Base-by-base conservation (phyloP, 2,329 filamentous ascomycete genomes). In the Ophiostoma montium region DNA sequence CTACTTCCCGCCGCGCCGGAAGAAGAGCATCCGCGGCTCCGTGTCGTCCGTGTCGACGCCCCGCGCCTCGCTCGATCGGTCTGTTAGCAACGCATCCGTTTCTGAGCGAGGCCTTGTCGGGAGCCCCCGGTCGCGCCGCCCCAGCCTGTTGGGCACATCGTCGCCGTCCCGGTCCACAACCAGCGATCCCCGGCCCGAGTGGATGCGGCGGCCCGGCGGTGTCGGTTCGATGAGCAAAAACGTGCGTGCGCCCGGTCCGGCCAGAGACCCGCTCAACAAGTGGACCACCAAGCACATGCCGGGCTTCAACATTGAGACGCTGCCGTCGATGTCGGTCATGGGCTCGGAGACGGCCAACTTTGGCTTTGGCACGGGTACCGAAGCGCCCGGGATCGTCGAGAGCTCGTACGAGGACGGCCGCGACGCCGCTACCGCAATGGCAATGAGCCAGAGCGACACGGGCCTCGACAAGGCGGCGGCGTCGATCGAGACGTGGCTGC, bases 1-100 rank as follows among this genome's bases (percentile, higher is more conserved):
- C 21, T 96, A 90, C 65, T 96, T 96, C 60, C 90, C 90, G 3
- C 89, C 89, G 8, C 78, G 88, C 18, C 75, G 88, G 61, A 86
- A 89, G 78, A 92, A 92, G 80, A 92, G 84, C 54, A 38, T 51
- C 19, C 66, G 76, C 10, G 70, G 75, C 57, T 80, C 80, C 1
- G 74, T 75, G 47, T 84, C 84, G 3, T 73, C 78, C 13, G 56
- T 80, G 47, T 78, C 80, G 16, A 86, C 82, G 2, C 84, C 84
- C 8, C 75, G 77, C 18, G 72, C 75, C 41, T 85, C 81, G 35
- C 64, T 81, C 35, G 82, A 85, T 50, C 58, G 80, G 9, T 69
- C 72, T 8, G 74, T 72, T 48, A 66, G 71, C 49, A 48, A 47
- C 27, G 19, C 48, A 1, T 50, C 45, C 7, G 19, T 45, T 36